A percentile compares a stretch with the other conserved stretches of the same genome.
These are phyloP conservation scores for Chloris gayana DNA, from an alignment of 176 grass and related monocot genomes.

Conservation along the genomic window DNA sequence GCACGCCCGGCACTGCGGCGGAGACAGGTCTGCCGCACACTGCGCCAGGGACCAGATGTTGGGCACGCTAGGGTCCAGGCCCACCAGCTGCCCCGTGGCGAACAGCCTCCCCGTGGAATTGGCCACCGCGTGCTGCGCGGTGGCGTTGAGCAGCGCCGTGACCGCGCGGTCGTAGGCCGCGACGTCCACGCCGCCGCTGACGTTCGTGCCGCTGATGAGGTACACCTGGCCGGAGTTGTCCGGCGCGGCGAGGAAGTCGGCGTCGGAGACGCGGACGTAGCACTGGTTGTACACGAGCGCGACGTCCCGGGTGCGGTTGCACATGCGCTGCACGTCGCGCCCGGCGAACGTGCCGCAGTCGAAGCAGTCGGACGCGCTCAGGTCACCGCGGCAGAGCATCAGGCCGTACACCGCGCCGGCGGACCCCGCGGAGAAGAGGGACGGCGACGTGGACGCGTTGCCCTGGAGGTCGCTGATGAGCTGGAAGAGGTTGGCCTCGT, in stretches of 20 bases:
- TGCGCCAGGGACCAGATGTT: conserved; percentile 56
- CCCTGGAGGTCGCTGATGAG: conserved; percentile 10
- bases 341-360: conserved; percentile 37
- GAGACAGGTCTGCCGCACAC: conserved; percentile 56
- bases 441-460: neutral
- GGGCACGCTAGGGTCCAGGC: conserved; percentile 2
- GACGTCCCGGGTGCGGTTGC: conserved; percentile 25
- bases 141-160: conserved; percentile 34
- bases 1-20: conserved; percentile 34
- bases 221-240: neutral
- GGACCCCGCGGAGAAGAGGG: conserved; percentile 33
- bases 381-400: conserved; percentile 60
- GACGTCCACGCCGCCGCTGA: neutral
- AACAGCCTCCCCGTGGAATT: conserved; percentile 22
- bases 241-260: conserved; percentile 32
- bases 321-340: neutral
- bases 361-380: conserved; percentile 26
- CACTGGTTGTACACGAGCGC: conserved; percentile 51
- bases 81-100: conserved; percentile 40
- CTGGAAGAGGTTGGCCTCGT: conserved; percentile 5
- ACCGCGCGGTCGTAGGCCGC: conserved; percentile 8
- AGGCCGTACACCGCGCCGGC: conserved; percentile 42
- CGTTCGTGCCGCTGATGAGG: neutral
- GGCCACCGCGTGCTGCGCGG: conserved; percentile 26
- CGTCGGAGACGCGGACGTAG: conserved; percentile 49